Base-by-base conservation (phyloP, 192 early-diverging fungal genomes). In the Coemansia umbellata region DNA sequence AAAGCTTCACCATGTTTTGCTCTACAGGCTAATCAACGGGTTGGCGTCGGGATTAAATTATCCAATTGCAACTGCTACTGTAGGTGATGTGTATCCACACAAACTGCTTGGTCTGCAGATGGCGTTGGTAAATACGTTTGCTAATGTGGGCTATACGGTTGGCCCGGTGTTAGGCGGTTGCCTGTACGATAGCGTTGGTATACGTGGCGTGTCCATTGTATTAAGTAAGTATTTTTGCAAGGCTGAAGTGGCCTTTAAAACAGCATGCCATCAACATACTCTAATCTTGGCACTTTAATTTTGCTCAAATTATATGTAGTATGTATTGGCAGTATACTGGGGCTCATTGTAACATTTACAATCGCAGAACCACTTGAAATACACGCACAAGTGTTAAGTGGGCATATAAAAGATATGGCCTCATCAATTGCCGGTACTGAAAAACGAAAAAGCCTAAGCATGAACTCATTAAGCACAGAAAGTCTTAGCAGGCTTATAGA, bases 11-110 rank as follows among this genome's bases (percentile, higher is more conserved):
- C 71, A 74, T 43, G 39, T 74, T 1, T 31, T 74, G 31, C 13
- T 67, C 15, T 74, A 74, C 31, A 40, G 64, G 13, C 43, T 74
- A 4, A 48, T 74, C 17, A 74, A 74, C 28, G 71, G 71, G 11
- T 36, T 74, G 56, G 71, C 71, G 1, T 74, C 71, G 2, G 71
- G 71, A 0, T 56, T 61, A 18, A 45, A 60, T 0, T 74, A 74
- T 23, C 64, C 64, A 0, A 55, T 74, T 45, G 39, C 64, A 0
- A 63, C 53, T 3, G 48, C 71, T 2, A 50, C 59, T 0, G 58
- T 63, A 8, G 71, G 56, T 5, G 71, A 74, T 33, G 71, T 74
- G 4, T 67, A 67, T 41, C 71, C 71, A 19, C 45, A 60, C 31
- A 74, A 55, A 23, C 47, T 67, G n/a, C 60, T 74, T 3, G 71